These are phyloP conservation scores for Platismatia glauca DNA, from an alignment of 495 filamentous ascomycete species.

Conservation along the genomic window DNA sequence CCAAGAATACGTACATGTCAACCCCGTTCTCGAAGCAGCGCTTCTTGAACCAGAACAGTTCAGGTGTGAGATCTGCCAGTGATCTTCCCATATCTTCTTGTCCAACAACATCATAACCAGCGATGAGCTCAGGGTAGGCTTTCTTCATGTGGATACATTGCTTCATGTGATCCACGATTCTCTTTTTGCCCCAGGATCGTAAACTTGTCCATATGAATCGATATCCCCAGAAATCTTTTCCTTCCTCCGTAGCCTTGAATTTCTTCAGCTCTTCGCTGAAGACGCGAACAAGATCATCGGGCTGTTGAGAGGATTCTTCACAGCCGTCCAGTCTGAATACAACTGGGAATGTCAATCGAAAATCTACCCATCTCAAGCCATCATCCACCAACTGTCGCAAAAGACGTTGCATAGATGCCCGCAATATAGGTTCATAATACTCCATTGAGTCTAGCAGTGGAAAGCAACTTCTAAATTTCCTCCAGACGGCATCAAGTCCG, in stretches of 20 bases:
- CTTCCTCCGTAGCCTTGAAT: conserved; percentile 64
- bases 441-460: conserved; percentile 60
- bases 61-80: conserved; percentile 65
- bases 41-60: conserved; percentile 89
- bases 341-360: conserved; percentile 50
- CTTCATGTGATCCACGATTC: conserved; percentile 70
- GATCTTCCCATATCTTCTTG: conserved; percentile 73
- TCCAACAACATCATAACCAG: conserved; percentile 82
- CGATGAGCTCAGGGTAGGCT: conserved; percentile 67
- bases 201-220: conserved; percentile 81
- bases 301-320: conserved; percentile 52
- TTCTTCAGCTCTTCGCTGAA: conserved; percentile 69
- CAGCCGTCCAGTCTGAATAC: conserved; percentile 50
- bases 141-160: conserved; percentile 73
- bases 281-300: conserved; percentile 55
- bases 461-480: conserved; percentile 65
- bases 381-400: conserved; percentile 61
- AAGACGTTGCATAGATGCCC: conserved; percentile 59
- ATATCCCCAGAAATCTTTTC: conserved; percentile 70
- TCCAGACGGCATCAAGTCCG: conserved; percentile 72
- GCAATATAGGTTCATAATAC: conserved; percentile 87
- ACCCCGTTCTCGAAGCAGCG: conserved; percentile 67
- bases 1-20: conserved; percentile 43
- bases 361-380: conserved; percentile 63
- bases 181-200: conserved; percentile 50